Evolutionary conservation across 768 basidiomycete genomes (phyloP).

Genomic region (Coprinopsis strossmayeri): DNA sequence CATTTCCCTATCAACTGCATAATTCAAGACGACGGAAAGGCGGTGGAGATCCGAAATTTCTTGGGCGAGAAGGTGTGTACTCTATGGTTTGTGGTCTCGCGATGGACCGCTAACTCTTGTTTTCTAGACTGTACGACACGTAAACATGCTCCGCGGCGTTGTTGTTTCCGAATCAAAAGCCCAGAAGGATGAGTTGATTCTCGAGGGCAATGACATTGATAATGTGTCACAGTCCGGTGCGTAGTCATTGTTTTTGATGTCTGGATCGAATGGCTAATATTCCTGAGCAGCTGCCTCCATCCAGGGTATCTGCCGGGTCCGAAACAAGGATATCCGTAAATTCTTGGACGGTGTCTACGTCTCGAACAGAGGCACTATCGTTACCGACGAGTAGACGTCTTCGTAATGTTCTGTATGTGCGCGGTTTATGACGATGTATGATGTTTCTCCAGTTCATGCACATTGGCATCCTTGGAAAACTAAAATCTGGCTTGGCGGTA

Average conservation of each 20-base stretch:
- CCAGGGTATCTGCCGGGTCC: constrained; percentile 92
- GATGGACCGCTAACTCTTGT: background rate
- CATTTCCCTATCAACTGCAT: constrained; percentile 99
- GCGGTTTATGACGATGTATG: no score
- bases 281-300: constrained; percentile 75
- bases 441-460: no score
- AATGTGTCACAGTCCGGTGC: constrained; percentile 94
- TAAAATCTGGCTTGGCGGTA: no score
- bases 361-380: constrained; percentile 69
- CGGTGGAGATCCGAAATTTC: constrained; percentile 92
- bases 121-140: constrained; percentile 87
- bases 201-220: constrained; percentile 94
- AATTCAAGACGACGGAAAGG: constrained; percentile 66
- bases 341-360: constrained; percentile 95
- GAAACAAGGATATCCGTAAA: constrained; percentile 99
- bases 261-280: constrained; percentile 2
- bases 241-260: constrained; percentile 7
- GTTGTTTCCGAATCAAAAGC: constrained; percentile 77
- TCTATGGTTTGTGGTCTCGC: background rate
- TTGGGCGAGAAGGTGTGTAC: constrained; percentile 82
- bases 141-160: constrained; percentile 88
- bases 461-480: no score
- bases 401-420: no score
- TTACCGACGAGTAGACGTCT: constrained; percentile 31
- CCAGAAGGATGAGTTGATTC: constrained; percentile 91